Percentiles rank a stretch among this genome's conserved stretches.
These are phyloP conservation scores for Blastobotrys apis DNA, from an alignment of 1,139 yeast genomes.

Conservation along the genomic window DNA sequence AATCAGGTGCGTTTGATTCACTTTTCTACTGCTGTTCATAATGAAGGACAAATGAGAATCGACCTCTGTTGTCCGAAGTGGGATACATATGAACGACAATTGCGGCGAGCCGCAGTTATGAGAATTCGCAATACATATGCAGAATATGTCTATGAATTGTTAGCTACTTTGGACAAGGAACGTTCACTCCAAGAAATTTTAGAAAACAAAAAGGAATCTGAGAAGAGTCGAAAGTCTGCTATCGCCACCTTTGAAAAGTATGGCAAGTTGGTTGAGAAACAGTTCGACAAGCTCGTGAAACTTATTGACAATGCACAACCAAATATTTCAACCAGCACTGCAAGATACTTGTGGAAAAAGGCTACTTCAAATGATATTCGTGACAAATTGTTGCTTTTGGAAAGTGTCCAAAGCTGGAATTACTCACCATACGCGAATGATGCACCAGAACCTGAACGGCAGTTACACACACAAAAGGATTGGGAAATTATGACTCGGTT, in stretches of 20 bases:
- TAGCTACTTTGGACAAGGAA: background rate
- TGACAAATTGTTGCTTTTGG: background rate
- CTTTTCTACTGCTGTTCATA: background rate
- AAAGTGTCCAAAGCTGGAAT: conserved; percentile 2
- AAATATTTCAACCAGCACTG: background rate
- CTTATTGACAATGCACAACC: background rate
- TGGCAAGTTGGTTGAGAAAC: background rate
- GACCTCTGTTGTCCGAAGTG: background rate
- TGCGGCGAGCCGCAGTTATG: conserved; percentile 1
- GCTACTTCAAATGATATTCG: background rate
- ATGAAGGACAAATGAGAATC: background rate
- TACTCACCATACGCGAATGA: background rate
- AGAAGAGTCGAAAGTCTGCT: background rate
- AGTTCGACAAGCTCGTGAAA: background rate
- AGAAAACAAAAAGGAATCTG: background rate
- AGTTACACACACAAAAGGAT: background rate
- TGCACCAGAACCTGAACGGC: background rate
- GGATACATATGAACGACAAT: conserved; percentile 6
- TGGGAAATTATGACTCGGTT: background rate
- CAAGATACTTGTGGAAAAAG: too few relatives aligned
- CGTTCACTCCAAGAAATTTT: background rate
- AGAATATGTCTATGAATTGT: conserved; percentile 7
- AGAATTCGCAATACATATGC: background rate
- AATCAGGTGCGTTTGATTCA: conserved; percentile 1
- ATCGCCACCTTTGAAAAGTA: background rate